A percentile compares a stretch with the other conserved stretches of the same genome.
Evolutionary conservation across 1,284 basidiomycete genomes (phyloP).

Genomic region (Ceratobasidium sp.): DNA sequence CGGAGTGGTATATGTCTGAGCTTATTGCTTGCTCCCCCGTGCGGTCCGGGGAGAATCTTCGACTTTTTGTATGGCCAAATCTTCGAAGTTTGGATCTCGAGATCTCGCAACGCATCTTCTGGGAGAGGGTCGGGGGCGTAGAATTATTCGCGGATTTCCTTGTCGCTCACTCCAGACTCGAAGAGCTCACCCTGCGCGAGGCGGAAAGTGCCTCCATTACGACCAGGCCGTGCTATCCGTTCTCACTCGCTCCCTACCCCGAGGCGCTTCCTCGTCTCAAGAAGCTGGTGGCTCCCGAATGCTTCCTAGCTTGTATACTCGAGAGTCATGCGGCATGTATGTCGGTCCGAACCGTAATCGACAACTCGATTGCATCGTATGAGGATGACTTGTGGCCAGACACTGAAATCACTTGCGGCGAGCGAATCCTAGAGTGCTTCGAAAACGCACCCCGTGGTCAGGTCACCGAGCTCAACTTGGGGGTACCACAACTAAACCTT

Average conservation of each 20-base stretch:
- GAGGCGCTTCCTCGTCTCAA: background rate
- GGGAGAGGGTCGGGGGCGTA: background rate
- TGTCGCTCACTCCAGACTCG: background rate
- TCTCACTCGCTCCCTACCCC: conserved; percentile 3
- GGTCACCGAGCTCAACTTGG: no score
- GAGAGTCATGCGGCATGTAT: no score
- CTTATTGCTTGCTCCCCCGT: no score
- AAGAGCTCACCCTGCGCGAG: background rate
- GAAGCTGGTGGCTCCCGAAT: background rate
- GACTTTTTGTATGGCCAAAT: conserved; percentile 17
- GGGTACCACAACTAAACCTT: no score
- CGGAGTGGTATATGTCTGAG: no score
- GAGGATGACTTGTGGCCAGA: no score
- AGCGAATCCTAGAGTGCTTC: no score
- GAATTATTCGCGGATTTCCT: conserved; percentile 11
- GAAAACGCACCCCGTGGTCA: no score
- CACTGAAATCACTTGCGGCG: no score
- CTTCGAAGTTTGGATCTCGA: background rate
- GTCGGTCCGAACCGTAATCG: no score
- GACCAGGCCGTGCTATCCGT: background rate
- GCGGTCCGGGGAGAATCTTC: no score
- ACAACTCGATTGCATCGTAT: no score
- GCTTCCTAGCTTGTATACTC: background rate
- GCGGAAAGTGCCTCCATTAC: background rate
- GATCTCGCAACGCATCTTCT: background rate